These are phyloP conservation scores for Mortierella polycephala DNA, from an alignment of 371 early-diverging fungal species.

Conservation along the genomic window DNA sequence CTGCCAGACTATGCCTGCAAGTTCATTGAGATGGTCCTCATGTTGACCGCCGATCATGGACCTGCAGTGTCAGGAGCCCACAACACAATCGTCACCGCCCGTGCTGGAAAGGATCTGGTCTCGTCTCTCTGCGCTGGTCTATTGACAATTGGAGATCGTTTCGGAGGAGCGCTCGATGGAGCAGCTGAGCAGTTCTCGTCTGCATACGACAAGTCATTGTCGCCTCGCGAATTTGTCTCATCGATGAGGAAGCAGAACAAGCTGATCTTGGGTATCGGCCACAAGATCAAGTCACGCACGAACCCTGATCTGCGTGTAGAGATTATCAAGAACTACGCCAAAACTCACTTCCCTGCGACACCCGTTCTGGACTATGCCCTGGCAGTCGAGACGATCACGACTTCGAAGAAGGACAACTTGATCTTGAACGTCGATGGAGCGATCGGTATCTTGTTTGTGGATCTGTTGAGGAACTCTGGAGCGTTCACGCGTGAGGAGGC, in stretches of 20 bases:
- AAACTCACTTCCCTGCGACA: conserved; percentile 87
- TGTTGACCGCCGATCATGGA: conserved; percentile 99
- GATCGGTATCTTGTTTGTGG: conserved; percentile 95
- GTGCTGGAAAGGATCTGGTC: conserved; percentile 97
- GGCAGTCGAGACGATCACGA: conserved; percentile 95
- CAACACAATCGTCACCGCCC: conserved; percentile 98
- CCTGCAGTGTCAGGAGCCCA: conserved; percentile 96
- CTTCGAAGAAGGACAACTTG: conserved; percentile 97
- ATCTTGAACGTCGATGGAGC: conserved; percentile 98
- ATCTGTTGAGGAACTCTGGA: conserved; percentile 90
- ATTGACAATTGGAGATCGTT: conserved; percentile 94
- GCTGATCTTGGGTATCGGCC: conserved; percentile 96
- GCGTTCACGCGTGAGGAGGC: conserved; percentile 96
- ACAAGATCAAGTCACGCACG: conserved; percentile 98
- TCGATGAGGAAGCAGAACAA: conserved; percentile 85
- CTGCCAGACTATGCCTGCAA: conserved; percentile 94
- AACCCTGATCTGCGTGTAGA: conserved; percentile 98
- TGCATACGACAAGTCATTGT: conserved; percentile 90
- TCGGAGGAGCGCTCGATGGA: conserved; percentile 98
- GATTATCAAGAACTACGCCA: conserved; percentile 93
- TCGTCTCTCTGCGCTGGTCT: conserved; percentile 95
- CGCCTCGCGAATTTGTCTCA: conserved; percentile 92
- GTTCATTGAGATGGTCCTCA: conserved; percentile 99
- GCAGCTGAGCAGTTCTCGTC: conserved; percentile 90
- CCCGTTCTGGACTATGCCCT: conserved; percentile 94